These are phyloP conservation scores for Fonsecaea pedrosoi DNA, from an alignment of 2,329 filamentous ascomycete species.

Conservation along the genomic window DNA sequence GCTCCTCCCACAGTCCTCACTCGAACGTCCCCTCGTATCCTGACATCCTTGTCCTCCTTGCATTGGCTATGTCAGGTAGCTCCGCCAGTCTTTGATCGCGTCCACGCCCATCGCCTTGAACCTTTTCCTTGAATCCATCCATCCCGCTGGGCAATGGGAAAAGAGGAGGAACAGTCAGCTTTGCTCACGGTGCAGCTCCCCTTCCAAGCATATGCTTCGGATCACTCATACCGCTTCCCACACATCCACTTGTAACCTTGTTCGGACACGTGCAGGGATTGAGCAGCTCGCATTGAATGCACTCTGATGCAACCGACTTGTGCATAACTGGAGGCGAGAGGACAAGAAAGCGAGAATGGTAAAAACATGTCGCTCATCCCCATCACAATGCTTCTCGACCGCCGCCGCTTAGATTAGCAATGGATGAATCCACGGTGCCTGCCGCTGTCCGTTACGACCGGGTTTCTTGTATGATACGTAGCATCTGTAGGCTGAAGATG, in stretches of 20 bases:
- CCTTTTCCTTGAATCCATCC: too few species aligned
- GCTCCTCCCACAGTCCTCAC: neutral
- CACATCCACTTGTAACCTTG: slow-evolving; percentile 12
- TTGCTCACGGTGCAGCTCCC: slow-evolving; percentile 24
- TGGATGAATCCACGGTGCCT: slow-evolving; percentile 1
- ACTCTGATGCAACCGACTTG: neutral
- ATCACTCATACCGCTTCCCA: slow-evolving; percentile 1
- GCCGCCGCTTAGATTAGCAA: slow-evolving; percentile 1
- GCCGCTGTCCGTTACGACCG: slow-evolving; percentile 1
- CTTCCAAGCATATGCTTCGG: slow-evolving; percentile 2
- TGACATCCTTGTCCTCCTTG: neutral
- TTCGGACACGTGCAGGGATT: slow-evolving; percentile 28
- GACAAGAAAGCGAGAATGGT: neutral
- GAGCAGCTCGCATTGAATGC: slow-evolving; percentile 9
- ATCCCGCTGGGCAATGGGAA: neutral
- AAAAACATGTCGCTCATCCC: slow-evolving; percentile 6
- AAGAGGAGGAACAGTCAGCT: slow-evolving; percentile 13
- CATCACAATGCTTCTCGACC: slow-evolving; percentile 2
- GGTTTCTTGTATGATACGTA: neutral
- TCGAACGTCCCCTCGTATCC: neutral
- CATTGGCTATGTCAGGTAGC: neutral
- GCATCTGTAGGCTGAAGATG: neutral
- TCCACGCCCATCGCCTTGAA: too few species aligned
- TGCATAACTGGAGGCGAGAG: slow-evolving; percentile 9
- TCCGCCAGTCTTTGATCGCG: neutral